A percentile compares a stretch with the other conserved stretches of the same genome.
Conservation (phyloP, 108 stramenopile species). For the Cylindrotheca closterium region DNA sequence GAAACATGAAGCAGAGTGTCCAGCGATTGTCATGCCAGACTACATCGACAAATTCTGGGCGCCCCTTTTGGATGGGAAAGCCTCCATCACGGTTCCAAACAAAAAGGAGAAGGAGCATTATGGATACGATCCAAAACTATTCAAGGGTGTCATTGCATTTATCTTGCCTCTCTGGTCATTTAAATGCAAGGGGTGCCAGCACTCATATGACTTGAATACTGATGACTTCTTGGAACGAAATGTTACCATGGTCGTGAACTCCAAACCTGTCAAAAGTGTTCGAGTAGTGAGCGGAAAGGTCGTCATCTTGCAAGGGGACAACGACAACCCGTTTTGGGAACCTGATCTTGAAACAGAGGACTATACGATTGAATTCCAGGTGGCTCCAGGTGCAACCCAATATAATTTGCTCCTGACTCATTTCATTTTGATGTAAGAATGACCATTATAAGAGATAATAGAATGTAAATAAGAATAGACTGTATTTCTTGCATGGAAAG, state of each 20-base stretch:
- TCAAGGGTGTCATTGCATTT: slow-evolving; percentile 31
- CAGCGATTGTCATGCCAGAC: slow-evolving; percentile 28
- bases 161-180: slow-evolving; percentile 18
- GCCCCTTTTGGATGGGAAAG: slow-evolving; percentile 20
- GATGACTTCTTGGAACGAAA: slow-evolving; percentile 11
- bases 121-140: slow-evolving; percentile 14
- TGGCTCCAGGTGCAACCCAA: too few species aligned
- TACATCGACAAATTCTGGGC: slow-evolving; percentile 42
- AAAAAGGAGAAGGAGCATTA: slow-evolving; percentile 27
- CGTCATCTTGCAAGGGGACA: too few species aligned
- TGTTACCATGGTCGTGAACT: slow-evolving; percentile 7
- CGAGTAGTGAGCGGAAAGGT: too few species aligned
- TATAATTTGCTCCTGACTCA: too few species aligned
- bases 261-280: slow-evolving; percentile 2
- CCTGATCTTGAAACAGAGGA: too few species aligned
- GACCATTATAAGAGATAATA: too few species aligned
- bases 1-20: slow-evolving; percentile 4
- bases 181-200: slow-evolving; percentile 28
- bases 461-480: too few species aligned
- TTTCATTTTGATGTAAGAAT: too few species aligned
- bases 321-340: too few species aligned
- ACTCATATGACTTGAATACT: slow-evolving; percentile 12
- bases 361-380: too few species aligned
- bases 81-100: slow-evolving; percentile 40
- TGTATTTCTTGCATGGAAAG: too few species aligned